Conservation (phyloP, 2,329 filamentous ascomycete genomes). For the Onygenales sp. region DNA sequence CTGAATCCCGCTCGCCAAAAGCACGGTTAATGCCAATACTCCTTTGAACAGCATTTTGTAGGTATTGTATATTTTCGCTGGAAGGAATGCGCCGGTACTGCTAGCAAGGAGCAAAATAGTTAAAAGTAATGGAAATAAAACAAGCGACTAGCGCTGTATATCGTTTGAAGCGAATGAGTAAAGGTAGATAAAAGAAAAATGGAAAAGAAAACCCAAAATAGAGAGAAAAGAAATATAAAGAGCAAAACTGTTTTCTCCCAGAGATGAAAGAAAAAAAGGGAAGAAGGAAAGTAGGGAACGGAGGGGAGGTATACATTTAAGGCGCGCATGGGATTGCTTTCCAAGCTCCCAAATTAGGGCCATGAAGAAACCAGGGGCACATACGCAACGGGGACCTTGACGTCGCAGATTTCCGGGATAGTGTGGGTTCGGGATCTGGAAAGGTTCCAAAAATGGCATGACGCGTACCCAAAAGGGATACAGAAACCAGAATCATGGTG, state of each 20-base stretch:
- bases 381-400: neutral
- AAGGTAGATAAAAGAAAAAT: neutral
- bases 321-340: neutral
- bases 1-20: neutral
- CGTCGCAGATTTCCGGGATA: neutral
- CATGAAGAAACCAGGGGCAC: neutral
- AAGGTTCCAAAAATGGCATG: neutral
- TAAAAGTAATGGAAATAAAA: neutral
- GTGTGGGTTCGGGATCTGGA: neutral
- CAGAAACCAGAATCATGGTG: neutral
- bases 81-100: neutral
- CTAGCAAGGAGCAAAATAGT: neutral
- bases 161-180: neutral
- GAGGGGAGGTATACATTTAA: constrained; percentile 1
- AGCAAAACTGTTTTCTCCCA: neutral
- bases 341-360: neutral
- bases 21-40: neutral
- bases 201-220: neutral
- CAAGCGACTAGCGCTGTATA: constrained; percentile 1
- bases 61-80: neutral
- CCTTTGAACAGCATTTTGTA: neutral
- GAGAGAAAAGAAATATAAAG: neutral
- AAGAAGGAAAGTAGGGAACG: neutral
- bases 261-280: neutral
- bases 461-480: neutral